A percentile compares a stretch with the other conserved stretches of the same genome.
These are phyloP conservation scores for Posidonia oceanica DNA, from an alignment of 116 monocot genomes.

Conservation along the genomic window DNA sequence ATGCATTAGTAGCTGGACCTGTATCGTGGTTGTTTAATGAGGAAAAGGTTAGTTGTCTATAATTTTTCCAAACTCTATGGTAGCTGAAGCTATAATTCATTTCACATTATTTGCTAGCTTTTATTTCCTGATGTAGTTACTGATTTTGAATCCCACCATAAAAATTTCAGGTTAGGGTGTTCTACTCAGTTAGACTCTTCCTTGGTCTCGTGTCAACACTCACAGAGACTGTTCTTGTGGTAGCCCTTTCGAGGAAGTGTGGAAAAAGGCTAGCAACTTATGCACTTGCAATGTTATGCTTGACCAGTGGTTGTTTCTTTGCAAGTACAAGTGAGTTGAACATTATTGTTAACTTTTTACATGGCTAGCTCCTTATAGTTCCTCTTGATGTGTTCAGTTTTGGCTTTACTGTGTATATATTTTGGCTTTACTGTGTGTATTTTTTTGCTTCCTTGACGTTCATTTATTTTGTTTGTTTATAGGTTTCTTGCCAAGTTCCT, in stretches of 20 bases:
- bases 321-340: slow-evolving; percentile 77
- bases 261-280: slow-evolving; percentile 78
- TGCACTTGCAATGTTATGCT: slow-evolving; percentile 83
- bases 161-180: slow-evolving; percentile 57
- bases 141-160: not conserved
- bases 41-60: slow-evolving; percentile 51
- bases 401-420: not conserved
- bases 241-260: slow-evolving; percentile 85
- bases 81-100: not conserved
- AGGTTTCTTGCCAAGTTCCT: slow-evolving; percentile 97
- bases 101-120: not conserved
- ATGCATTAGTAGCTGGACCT: slow-evolving; percentile 70
- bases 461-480: slow-evolving; percentile 10
- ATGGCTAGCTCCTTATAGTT: not conserved
- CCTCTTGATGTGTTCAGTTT: not conserved
- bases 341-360: not conserved
- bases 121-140: too few relatives aligned
- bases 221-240: slow-evolving; percentile 65
- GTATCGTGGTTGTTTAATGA: slow-evolving; percentile 63
- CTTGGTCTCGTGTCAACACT: slow-evolving; percentile 82
- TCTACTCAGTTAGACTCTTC: slow-evolving; percentile 79
- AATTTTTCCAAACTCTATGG: not conserved
- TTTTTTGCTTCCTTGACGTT: not conserved
- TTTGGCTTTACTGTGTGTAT: not conserved
- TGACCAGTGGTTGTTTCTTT: slow-evolving; percentile 98